Evolutionary conservation across 2,329 filamentous ascomycete genomes (phyloP).

Genomic region (Fusarium sp.): DNA sequence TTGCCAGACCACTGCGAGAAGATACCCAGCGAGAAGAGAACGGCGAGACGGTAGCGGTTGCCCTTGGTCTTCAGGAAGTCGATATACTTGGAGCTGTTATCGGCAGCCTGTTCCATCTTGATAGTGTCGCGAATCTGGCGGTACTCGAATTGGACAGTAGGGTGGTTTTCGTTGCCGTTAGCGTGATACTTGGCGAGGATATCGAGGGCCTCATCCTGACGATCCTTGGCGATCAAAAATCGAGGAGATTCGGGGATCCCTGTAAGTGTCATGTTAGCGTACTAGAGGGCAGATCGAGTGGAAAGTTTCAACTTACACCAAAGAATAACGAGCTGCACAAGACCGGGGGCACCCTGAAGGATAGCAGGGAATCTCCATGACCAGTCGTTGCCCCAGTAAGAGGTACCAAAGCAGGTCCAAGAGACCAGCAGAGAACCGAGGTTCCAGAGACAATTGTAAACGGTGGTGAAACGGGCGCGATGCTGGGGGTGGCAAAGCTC

Average conservation of each 20-base stretch:
- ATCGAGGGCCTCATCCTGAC: slow-evolving; percentile 72
- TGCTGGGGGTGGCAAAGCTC: slow-evolving; percentile 80
- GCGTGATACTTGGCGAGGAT: slow-evolving; percentile 76
- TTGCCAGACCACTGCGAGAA: slow-evolving; percentile 80
- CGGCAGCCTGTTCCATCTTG: slow-evolving; percentile 66
- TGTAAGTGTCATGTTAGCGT: neutral
- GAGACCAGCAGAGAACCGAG: slow-evolving; percentile 72
- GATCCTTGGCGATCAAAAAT: slow-evolving; percentile 75
- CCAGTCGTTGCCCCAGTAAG: slow-evolving; percentile 71
- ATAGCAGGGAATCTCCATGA: slow-evolving; percentile 77
- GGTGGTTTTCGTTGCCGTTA: slow-evolving; percentile 70
- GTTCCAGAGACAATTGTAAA: slow-evolving; percentile 80
- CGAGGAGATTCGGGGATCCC: slow-evolving; percentile 75
- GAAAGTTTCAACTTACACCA: slow-evolving; percentile 58
- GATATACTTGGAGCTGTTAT: slow-evolving; percentile 67
- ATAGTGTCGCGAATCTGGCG: slow-evolving; percentile 77
- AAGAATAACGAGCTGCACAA: slow-evolving; percentile 74
- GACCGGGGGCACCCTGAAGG: slow-evolving; percentile 72
- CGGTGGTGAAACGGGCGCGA: slow-evolving; percentile 74
- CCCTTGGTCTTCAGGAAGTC: slow-evolving; percentile 75
- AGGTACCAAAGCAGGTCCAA: slow-evolving; percentile 75
- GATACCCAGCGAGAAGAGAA: slow-evolving; percentile 74
- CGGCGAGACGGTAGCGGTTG: slow-evolving; percentile 74
- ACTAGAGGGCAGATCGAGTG: fast-evolving
- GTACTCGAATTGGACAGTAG: slow-evolving; percentile 76